Percentiles rank a stretch among this genome's conserved stretches.
These are phyloP conservation scores for Parathielavia appendiculata DNA, from an alignment of 495 filamentous ascomycete genomes.

Conservation along the genomic window DNA sequence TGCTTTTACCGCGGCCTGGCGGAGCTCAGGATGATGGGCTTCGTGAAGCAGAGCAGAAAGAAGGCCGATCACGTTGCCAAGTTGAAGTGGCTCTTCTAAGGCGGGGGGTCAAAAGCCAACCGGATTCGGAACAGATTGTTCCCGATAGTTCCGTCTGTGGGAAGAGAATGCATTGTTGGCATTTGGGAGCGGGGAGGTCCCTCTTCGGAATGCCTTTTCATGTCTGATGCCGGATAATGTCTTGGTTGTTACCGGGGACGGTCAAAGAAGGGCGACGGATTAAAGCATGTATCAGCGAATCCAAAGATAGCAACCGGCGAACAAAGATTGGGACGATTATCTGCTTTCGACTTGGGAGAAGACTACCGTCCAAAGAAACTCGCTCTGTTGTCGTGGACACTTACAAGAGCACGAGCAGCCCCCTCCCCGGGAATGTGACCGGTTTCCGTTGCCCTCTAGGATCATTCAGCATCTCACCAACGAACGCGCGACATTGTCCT, in stretches of 20 bases:
- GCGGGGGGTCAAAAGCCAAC: background rate
- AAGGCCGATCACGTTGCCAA: slow-evolving; percentile 89
- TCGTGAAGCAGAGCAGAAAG: slow-evolving; percentile 84
- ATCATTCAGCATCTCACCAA: slow-evolving; percentile 10
- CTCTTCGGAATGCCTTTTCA: slow-evolving; percentile 1
- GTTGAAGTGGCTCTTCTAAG: slow-evolving; percentile 44
- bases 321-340: slow-evolving; percentile 11
- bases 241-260: slow-evolving; percentile 15
- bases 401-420: slow-evolving; percentile 17
- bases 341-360: slow-evolving; percentile 7
- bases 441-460: background rate
- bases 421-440: background rate
- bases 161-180: slow-evolving; percentile 7
- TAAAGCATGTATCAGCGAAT: background rate
- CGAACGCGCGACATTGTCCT: background rate
- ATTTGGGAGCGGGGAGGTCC: background rate
- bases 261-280: slow-evolving; percentile 1
- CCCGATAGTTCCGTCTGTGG: background rate
- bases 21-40: slow-evolving; percentile 76
- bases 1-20: slow-evolving; percentile 79
- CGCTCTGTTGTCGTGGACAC: background rate
- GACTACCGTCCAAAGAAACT: slow-evolving; percentile 2
- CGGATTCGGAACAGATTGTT: slow-evolving; percentile 3
- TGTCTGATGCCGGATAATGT: slow-evolving; percentile 15
- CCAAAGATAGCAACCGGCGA: slow-evolving; percentile 18